Percentiles rank a stretch among this genome's conserved stretches.
phyloP scores from a whole-genome alignment of 352 stramenopile genomes.

The Albugo laibachii region DNA sequence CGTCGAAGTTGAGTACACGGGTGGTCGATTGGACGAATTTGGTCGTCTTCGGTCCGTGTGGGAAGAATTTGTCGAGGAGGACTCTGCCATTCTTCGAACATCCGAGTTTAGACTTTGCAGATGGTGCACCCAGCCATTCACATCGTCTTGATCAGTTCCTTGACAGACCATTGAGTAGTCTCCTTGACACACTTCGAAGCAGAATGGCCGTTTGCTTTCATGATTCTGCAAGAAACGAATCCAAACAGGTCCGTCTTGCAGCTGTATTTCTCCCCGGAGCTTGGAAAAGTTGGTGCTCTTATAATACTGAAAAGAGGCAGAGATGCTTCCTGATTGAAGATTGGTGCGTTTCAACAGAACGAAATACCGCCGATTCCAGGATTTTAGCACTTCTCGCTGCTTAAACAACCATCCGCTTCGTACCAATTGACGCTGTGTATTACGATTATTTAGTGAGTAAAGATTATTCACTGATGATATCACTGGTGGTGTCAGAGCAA shows the following conservation, averaged over 20 bases:
- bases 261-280: slow-evolving; percentile 48
- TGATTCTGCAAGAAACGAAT: slow-evolving; percentile 59
- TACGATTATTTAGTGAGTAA: no score
- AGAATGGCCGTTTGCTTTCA: slow-evolving; percentile 67
- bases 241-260: slow-evolving; percentile 40
- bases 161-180: slow-evolving; percentile 66
- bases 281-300: slow-evolving; percentile 69
- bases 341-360: slow-evolving; percentile 71
- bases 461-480: no score
- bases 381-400: slow-evolving; percentile 43
- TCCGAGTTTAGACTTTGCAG: slow-evolving; percentile 26
- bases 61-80: no score
- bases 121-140: slow-evolving; percentile 71
- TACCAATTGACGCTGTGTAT: slow-evolving; percentile 15
- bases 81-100: no score
- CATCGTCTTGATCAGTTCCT: slow-evolving; percentile 62
- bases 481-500: no score
- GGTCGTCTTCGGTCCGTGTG: no score
- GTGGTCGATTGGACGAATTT: no score
- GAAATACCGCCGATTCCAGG: slow-evolving; percentile 76
- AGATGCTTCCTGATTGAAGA: slow-evolving; percentile 34
- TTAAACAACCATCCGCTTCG: slow-evolving; percentile 34
- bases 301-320: slow-evolving; percentile 67
- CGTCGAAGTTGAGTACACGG: no score
- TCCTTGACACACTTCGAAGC: slow-evolving; percentile 52